These are phyloP conservation scores for Neoscytalidium dimidiatum DNA, from an alignment of 2,329 filamentous ascomycete genomes.

Conservation along the genomic window DNA sequence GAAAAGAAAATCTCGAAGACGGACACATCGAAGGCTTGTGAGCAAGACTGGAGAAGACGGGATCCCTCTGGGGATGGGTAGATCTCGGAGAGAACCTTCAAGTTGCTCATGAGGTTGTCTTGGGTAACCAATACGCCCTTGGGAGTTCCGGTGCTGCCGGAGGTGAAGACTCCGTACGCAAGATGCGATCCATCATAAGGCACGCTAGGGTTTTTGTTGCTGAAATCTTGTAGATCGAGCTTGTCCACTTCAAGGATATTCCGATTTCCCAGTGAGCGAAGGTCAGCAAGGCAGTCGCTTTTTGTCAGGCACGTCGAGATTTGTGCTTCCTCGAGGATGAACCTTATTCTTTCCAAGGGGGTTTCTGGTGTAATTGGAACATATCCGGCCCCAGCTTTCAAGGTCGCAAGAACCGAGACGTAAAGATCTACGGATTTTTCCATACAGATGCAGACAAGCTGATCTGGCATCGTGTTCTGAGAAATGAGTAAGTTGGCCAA, in stretches of 20 bases:
- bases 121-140: constrained; percentile 81
- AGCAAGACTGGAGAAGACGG: constrained; percentile 78
- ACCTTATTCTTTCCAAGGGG: constrained; percentile 60
- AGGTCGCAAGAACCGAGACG: constrained; percentile 68
- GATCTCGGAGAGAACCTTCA: constrained; percentile 64
- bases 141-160: constrained; percentile 76
- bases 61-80: constrained; percentile 62
- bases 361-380: constrained; percentile 77
- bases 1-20: constrained; percentile 90
- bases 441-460: constrained; percentile 73
- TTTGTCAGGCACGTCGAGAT: constrained; percentile 49
- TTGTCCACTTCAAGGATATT: constrained; percentile 31
- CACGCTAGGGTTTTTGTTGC: constrained; percentile 41
- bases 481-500: constrained; percentile 60
- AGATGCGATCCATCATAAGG: constrained; percentile 52
- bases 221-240: constrained; percentile 33
- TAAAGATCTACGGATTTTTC: constrained; percentile 76
- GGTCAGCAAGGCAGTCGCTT: constrained; percentile 1
- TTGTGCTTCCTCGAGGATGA: constrained; percentile 64
- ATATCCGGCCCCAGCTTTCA: constrained; percentile 77
- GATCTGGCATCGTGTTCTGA: constrained; percentile 51
- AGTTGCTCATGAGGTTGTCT: constrained; percentile 72
- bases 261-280: not conserved
- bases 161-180: constrained; percentile 81
- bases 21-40: constrained; percentile 82